Conservation (phyloP, 352 stramenopile species). For the Globisporangium radiosum region DNA sequence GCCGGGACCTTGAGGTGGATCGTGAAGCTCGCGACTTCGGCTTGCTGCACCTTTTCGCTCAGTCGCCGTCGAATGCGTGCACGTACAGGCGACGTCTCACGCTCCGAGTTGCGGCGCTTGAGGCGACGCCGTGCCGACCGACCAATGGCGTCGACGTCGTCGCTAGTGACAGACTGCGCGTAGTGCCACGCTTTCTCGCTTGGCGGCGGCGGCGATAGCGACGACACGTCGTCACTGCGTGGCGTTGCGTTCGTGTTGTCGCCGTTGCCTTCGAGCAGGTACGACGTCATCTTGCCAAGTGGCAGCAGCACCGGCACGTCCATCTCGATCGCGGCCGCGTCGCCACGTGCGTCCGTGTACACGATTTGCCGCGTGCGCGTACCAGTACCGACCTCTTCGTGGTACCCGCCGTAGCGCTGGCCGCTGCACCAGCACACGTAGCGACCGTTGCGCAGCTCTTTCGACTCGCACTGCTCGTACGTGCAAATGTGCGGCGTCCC, state of each 20-base stretch:
- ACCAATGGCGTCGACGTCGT: constrained; percentile 11
- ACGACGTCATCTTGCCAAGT: constrained; percentile 50
- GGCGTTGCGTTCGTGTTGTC: not conserved
- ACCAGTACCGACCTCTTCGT: constrained; percentile 54
- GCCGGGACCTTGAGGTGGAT: constrained; percentile 59
- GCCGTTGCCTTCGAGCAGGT: constrained; percentile 45
- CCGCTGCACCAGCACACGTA: constrained; percentile 73
- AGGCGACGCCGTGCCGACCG: constrained; percentile 19
- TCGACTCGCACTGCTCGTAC: constrained; percentile 62
- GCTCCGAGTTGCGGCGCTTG: constrained; percentile 28
- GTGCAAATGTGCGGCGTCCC: constrained; percentile 70
- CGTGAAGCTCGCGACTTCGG: constrained; percentile 46
- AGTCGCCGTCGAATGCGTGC: constrained; percentile 52
- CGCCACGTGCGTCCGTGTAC: constrained; percentile 47
- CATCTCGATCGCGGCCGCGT: constrained; percentile 57
- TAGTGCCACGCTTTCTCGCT: constrained; percentile 37
- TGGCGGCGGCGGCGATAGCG: constrained; percentile 53
- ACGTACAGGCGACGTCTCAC: constrained; percentile 45
- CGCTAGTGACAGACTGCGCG: constrained; percentile 13
- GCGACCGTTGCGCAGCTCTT: constrained; percentile 37
- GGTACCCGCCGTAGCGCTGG: constrained; percentile 53
- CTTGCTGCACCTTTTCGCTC: constrained; percentile 38
- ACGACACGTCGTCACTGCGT: constrained; percentile 27
- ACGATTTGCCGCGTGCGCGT: constrained; percentile 49
- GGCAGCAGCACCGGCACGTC: constrained; percentile 66